Base-by-base conservation (phyloP, 495 filamentous ascomycete genomes). In the Penicillium daleae region DNA sequence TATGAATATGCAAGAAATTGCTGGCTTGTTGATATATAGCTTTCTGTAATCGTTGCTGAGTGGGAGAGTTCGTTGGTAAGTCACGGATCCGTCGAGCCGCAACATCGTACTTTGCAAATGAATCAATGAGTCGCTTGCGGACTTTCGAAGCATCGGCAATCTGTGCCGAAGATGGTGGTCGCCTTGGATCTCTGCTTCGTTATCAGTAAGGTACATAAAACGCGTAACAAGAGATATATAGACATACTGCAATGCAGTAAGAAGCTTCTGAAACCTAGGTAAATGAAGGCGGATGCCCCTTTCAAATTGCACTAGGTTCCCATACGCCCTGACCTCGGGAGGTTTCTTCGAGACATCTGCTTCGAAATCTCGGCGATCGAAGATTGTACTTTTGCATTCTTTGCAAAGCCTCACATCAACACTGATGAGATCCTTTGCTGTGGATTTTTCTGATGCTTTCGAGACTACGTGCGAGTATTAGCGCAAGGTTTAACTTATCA, bases 361-460 rank as follows among this genome's bases (percentile, higher is more conserved):
- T 49, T 84, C 82, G 67, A 97, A 98, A 67, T 97, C 95, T 21
- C 87, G 85, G 58, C 89, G 89, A 55, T 89, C 86, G 74, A 98
- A 99, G 39, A 97, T 81, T 6, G 89, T 97, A 46, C 79, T 77
- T 64, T 88, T 90, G 79, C 95, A 99, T 55, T 94, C 90, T 70
- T 89, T 89, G 77, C 95, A 99, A 81, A 99, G 92, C 24, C 96
- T 84, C 22, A 99, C 78, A 67, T 97, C 91, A 39, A 98, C 74
- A 50, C 83, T 86, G 31, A 96, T 76, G 44, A 89, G 76, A 8
- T 75, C 79, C 13, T 73, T 71, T 1, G 72, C 57, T 27, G 60
- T 27, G 3, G 83, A 70, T 69, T 93, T 93, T 67, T 93, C 91
- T 22, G 86, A 80, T 0, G 79, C 67, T 70, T 82, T 71, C 31